Evolutionary conservation across 2,329 filamentous ascomycete species (phyloP).

Genomic region (Cytospora mali): DNA sequence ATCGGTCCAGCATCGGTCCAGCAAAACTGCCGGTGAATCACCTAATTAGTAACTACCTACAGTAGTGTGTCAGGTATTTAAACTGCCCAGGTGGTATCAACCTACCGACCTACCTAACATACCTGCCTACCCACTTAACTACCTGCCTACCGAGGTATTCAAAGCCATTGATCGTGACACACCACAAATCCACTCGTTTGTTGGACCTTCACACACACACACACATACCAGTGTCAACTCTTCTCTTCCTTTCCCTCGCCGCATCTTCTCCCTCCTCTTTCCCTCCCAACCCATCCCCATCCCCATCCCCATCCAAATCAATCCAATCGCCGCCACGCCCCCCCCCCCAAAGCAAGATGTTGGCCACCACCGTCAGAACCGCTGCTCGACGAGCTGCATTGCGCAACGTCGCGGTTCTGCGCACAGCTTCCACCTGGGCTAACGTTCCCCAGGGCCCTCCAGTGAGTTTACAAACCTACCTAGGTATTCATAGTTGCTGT

Average conservation of each 20-base stretch:
- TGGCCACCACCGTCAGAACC: slow-evolving; percentile 55
- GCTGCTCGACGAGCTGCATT: slow-evolving; percentile 53
- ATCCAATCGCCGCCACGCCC: neutral
- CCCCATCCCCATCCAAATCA: neutral
- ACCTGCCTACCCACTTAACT: too few relatives aligned
- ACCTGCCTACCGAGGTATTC: neutral
- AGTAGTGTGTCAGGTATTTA: too few relatives aligned
- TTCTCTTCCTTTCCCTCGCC: neutral
- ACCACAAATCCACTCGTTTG: neutral
- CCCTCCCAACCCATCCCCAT: neutral
- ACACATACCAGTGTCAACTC: too few relatives aligned
- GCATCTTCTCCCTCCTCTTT: neutral
- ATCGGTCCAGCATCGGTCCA: too few relatives aligned
- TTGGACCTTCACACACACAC: neutral
- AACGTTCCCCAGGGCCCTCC: slow-evolving; percentile 86
- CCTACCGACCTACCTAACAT: too few relatives aligned
- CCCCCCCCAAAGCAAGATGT: too few relatives aligned
- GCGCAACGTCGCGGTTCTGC: slow-evolving; percentile 47
- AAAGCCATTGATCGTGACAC: neutral
- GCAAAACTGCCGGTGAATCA: too few relatives aligned
- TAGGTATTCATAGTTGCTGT: slow-evolving; percentile 42
- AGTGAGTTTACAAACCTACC: slow-evolving; percentile 39
- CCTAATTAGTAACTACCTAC: too few relatives aligned
- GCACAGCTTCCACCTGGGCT: slow-evolving; percentile 80
- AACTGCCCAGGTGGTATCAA: too few relatives aligned